phyloP scores from a whole-genome alignment of 129 eudicot species.

The Erigeron canadensis region DNA sequence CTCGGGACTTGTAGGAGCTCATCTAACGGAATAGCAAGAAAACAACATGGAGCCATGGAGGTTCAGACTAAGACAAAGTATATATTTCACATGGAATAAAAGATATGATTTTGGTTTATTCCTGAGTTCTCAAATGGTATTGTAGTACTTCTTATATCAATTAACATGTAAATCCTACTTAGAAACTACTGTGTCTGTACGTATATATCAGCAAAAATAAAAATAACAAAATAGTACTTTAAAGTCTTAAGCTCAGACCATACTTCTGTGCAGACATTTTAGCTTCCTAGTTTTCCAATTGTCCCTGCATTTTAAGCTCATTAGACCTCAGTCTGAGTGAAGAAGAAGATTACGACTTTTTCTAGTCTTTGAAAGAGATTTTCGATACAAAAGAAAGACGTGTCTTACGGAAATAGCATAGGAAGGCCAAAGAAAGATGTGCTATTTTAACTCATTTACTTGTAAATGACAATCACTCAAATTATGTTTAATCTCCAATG shows the following conservation, averaged over 20 bases:
- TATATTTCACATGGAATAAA: neutral
- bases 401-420: neutral
- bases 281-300: slow-evolving; percentile 72
- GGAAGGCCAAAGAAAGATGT: slow-evolving; percentile 9
- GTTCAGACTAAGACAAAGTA: slow-evolving; percentile 2
- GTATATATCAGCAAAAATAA: slow-evolving; percentile 6
- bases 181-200: no score
- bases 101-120: neutral
- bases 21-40: slow-evolving; percentile 10
- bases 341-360: no score
- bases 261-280: slow-evolving; percentile 85
- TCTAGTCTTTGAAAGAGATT: no score
- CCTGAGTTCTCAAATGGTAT: neutral
- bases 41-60: neutral
- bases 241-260: slow-evolving; percentile 29
- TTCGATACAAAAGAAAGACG: slow-evolving; percentile 34
- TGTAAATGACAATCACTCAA: neutral
- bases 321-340: slow-evolving; percentile 92
- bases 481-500: neutral
- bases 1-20: no score
- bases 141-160: neutral
- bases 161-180: slow-evolving; percentile 3
- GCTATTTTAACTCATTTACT: neutral
- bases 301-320: slow-evolving; percentile 91
- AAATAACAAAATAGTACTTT: slow-evolving; percentile 31